A percentile compares a stretch with the other conserved stretches of the same genome.
These are phyloP conservation scores for Candida maesae DNA, from an alignment of 805 yeast genomes.

Conservation along the genomic window DNA sequence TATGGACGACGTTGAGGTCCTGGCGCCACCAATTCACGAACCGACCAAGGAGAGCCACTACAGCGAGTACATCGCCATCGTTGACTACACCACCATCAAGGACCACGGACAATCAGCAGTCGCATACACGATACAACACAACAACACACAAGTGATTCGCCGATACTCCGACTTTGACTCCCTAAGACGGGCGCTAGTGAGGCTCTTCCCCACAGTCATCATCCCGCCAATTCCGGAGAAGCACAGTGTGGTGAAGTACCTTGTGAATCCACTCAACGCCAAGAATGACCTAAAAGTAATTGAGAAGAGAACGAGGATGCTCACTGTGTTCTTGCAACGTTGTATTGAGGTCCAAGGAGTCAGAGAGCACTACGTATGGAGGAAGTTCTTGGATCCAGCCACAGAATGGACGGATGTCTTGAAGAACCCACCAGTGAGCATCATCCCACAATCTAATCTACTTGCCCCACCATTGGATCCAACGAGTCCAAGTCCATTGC, in stretches of 20 bases:
- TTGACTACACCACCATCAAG: slow-evolving; percentile 47
- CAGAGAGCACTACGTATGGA: slow-evolving; percentile 56
- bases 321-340: slow-evolving; percentile 72
- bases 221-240: slow-evolving; percentile 95
- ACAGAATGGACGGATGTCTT: slow-evolving; percentile 79
- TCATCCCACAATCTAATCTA: slow-evolving; percentile 49
- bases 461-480: slow-evolving; percentile 63
- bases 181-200: slow-evolving; percentile 62
- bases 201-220: slow-evolving; percentile 74
- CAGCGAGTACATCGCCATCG: slow-evolving; percentile 8
- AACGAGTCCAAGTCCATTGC: slow-evolving; percentile 51
- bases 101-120: slow-evolving; percentile 64
- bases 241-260: slow-evolving; percentile 53
- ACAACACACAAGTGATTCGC: slow-evolving; percentile 56
- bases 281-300: slow-evolving; percentile 43
- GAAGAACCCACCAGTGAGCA: slow-evolving; percentile 48
- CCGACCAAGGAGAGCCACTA: slow-evolving; percentile 1
- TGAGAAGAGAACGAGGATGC: slow-evolving; percentile 70
- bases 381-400: slow-evolving; percentile 80
- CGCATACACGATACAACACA: slow-evolving; percentile 69
- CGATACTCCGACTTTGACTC: slow-evolving; percentile 92
- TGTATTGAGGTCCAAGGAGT: slow-evolving; percentile 60
- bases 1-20: slow-evolving; percentile 3
- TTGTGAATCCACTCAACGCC: slow-evolving; percentile 40
- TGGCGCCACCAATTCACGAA: neutral